phyloP scores from a whole-genome alignment of 257 asterid species.

The Penstemon barbatus region DNA sequence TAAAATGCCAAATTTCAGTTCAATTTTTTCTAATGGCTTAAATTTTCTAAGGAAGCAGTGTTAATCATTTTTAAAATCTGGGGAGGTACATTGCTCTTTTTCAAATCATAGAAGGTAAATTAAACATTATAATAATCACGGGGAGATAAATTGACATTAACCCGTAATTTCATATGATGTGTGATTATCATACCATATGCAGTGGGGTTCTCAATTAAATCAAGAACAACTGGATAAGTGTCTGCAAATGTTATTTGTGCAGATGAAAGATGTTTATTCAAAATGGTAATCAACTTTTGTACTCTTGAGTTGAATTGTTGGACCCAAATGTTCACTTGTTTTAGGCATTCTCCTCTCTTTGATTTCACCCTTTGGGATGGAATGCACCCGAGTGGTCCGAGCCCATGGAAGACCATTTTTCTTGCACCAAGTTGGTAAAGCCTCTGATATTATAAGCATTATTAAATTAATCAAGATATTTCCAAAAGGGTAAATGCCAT shows the following conservation, averaged over 20 bases:
- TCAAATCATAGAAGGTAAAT: too few species aligned
- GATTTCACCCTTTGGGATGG: slow-evolving; percentile 78
- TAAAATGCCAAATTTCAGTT: too few species aligned
- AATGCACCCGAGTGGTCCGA: slow-evolving; percentile 79
- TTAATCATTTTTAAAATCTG: too few species aligned
- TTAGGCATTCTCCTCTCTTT: slow-evolving; percentile 51
- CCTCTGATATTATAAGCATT: slow-evolving; percentile 36
- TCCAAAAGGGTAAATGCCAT: too few species aligned
- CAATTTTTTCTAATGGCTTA: too few species aligned
- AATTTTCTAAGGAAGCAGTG: too few species aligned
- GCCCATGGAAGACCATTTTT: slow-evolving; percentile 69
- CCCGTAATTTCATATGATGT: too few species aligned
- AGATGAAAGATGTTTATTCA: slow-evolving; percentile 58
- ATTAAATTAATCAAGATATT: too few species aligned
- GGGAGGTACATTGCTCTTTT: too few species aligned
- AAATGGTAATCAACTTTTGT: slow-evolving; percentile 31
- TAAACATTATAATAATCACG: too few species aligned
- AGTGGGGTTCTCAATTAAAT: slow-evolving; percentile 65
- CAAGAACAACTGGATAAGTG: slow-evolving; percentile 53
- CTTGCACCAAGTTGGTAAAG: slow-evolving; percentile 73
- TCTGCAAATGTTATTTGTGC: slow-evolving; percentile 63
- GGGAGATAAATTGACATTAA: too few species aligned
- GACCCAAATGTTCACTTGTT: slow-evolving; percentile 65
- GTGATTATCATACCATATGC: slow-evolving; percentile 38
- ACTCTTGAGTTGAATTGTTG: slow-evolving; percentile 69